A percentile compares a stretch with the other conserved stretches of the same genome.
phyloP scores from a whole-genome alignment of 768 basidiomycete genomes.

The Aureoboletus auriporus region DNA sequence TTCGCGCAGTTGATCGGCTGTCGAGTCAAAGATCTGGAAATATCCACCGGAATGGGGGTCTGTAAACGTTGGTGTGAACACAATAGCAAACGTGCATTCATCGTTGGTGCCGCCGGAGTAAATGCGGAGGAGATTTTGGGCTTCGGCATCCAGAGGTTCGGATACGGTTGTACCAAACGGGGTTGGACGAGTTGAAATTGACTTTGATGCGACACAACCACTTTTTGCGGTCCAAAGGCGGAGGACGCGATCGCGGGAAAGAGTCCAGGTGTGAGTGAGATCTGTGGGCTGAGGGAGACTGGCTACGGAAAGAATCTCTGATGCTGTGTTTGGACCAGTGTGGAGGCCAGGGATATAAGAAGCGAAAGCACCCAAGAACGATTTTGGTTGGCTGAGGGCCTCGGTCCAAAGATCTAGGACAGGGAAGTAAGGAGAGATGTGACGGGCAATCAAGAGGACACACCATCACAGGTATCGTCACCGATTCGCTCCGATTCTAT shows the following conservation, averaged over 20 bases:
- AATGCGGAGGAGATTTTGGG: constrained; percentile 61
- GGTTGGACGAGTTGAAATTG: constrained; percentile 39
- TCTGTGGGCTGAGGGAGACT: constrained; percentile 75
- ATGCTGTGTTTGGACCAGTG: constrained; percentile 41
- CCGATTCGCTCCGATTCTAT: constrained; percentile 62
- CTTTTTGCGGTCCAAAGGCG: constrained; percentile 80
- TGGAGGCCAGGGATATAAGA: constrained; percentile 59
- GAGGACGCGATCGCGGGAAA: constrained; percentile 83
- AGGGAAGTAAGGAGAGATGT: constrained; percentile 7
- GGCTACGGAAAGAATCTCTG: constrained; percentile 68
- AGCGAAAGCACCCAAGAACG: constrained; percentile 63
- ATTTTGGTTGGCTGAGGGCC: constrained; percentile 56
- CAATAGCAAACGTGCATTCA: constrained; percentile 59
- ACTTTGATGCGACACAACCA: constrained; percentile 65
- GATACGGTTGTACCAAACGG: constrained; percentile 32
- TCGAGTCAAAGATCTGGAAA: constrained; percentile 63
- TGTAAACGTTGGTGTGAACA: constrained; percentile 66
- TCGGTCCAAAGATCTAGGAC: constrained; percentile 69
- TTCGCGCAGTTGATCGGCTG: constrained; percentile 57
- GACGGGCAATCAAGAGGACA: constrained; percentile 22
- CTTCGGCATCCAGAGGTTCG: constrained; percentile 55
- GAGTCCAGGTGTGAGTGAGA: constrained; percentile 71
- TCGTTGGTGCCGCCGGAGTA: constrained; percentile 46
- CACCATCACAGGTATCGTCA: constrained; percentile 56
- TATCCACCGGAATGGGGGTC: constrained; percentile 70